Evolutionary conservation across 176 grass and related monocot genomes (phyloP), one percentile per base, ranked within the genome.

Genomic region (Carex myosuroides): DNA sequence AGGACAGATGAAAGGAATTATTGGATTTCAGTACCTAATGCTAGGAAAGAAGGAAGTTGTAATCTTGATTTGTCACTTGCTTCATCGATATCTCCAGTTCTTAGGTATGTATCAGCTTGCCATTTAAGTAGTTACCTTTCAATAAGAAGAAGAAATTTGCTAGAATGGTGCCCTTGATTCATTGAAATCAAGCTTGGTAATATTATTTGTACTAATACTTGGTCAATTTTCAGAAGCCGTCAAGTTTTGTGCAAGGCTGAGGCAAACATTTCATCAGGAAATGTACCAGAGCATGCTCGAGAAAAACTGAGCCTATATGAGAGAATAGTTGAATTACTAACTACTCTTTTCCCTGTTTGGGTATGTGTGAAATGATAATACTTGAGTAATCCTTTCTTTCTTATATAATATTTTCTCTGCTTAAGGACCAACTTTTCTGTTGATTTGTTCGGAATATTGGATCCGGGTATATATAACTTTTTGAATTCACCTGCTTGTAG

Each of bases 281-380:
- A 99, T 86, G 13, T 91, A 70, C 92, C 90, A 16, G 89, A 89
- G 32, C 92, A 59, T 65, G 56, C 54, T 13, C 84, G 88, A 59
- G 39, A 81, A 74, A 84, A 55, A 92, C 37, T 59, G 71, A 97
- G 89, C 84, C 84, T 87, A 58, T 97, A 94, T 73, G 94, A 98
- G 83, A 93, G 81, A 79, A 91, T 95, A 85, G 86, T 98, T 63
- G 95, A 95, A 83, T 79, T 98, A 63, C 91, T 99, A 29, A 99
- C 93, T 13, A 99, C 93, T 79, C 96, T 99, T 90, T 99, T 95
- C 77, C 96, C 96, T 79, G 83, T 95, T 84, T 98, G 96, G 96
- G 96, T 99, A 89, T 39, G 88, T 86, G 62, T 33, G 12, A 64
- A 72, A 62, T 67, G 33, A 69, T 46, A 77, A n/a, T 83, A 65